phyloP scores from a whole-genome alignment of 2,329 filamentous ascomycete species.

The Apiospora kogelbergensis region DNA sequence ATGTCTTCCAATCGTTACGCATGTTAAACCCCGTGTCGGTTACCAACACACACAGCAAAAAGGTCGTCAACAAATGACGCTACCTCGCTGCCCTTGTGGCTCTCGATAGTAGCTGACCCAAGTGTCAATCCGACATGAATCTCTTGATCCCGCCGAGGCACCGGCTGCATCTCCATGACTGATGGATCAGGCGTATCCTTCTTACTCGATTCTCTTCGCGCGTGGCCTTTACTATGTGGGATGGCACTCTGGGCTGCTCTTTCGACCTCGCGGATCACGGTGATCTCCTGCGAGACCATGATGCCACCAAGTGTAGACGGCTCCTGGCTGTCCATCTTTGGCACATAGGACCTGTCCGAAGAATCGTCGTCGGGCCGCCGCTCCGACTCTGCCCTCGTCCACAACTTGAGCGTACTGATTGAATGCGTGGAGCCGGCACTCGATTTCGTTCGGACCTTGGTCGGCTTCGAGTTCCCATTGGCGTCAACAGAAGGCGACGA shows the following conservation, averaged over 20 bases:
- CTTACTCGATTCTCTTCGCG: conserved; percentile 8
- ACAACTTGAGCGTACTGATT: conserved; percentile 34
- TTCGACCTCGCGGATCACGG: conserved; percentile 44
- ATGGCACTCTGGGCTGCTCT: conserved; percentile 12
- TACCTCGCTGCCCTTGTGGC: conserved; percentile 34
- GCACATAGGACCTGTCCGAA: background rate
- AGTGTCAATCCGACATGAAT: conserved; percentile 23
- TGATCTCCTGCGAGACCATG: conserved; percentile 62
- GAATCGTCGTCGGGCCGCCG: background rate
- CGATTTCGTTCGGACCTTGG: conserved; percentile 23
- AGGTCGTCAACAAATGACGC: conserved; percentile 32
- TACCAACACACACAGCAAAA: conserved; percentile 27
- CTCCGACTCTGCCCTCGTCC: conserved; percentile 17
- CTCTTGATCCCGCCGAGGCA: conserved; percentile 20
- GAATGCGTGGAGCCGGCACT: conserved; percentile 28
- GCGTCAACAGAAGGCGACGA: conserved; percentile 23
- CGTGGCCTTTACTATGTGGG: conserved; percentile 11
- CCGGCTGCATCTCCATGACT: conserved; percentile 27
- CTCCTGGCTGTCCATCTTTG: conserved; percentile 14
- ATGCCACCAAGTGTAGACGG: conserved; percentile 50
- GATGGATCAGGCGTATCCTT: conserved; percentile 14
- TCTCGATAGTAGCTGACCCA: conserved; percentile 33
- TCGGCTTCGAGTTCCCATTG: conserved; percentile 30
- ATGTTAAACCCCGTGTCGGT: conserved; percentile 14
- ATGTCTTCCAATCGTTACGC: background rate